Evolutionary conservation across 768 basidiomycete species (phyloP).

Genomic region (Lactarius akahatsu): DNA sequence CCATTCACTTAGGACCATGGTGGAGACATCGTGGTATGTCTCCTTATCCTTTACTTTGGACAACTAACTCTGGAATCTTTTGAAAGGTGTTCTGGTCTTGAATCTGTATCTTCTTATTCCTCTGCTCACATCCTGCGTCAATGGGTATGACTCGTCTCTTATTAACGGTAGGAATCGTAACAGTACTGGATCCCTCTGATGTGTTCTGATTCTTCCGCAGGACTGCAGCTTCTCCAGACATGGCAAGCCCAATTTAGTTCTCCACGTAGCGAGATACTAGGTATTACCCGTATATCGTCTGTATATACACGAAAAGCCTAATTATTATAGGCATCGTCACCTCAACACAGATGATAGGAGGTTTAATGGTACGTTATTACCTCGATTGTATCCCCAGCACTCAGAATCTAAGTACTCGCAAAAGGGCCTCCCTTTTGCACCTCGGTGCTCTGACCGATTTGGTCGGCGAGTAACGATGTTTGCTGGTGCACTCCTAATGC

Average conservation of each 20-base stretch:
- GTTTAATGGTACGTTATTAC: slow-evolving; percentile 42
- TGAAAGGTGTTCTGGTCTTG: slow-evolving; percentile 53
- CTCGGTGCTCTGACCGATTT: slow-evolving; percentile 56
- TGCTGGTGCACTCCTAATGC: slow-evolving; percentile 60
- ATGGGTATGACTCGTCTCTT: slow-evolving; percentile 69
- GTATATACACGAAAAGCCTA: neutral
- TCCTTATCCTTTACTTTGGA: neutral
- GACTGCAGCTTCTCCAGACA: slow-evolving; percentile 63
- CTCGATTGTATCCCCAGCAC: neutral
- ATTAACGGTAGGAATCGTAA: slow-evolving; percentile 45
- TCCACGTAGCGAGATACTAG: slow-evolving; percentile 53
- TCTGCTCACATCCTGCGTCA: slow-evolving; percentile 61
- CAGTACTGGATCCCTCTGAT: neutral
- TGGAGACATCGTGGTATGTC: slow-evolving; percentile 57
- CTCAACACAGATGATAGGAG: slow-evolving; percentile 62
- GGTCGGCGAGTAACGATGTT: slow-evolving; percentile 63
- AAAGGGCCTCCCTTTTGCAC: slow-evolving; percentile 61
- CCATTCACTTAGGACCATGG: slow-evolving; percentile 59
- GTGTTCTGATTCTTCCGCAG: slow-evolving; percentile 35
- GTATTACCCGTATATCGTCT: slow-evolving; percentile 31
- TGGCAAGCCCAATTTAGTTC: slow-evolving; percentile 58
- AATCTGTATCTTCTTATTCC: slow-evolving; percentile 62
- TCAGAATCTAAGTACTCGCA: slow-evolving; percentile 1
- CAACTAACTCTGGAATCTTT: neutral
- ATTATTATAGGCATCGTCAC: slow-evolving; percentile 55